Evolutionary conservation across 2,329 filamentous ascomycete species (phyloP).

Genomic region (Diplodia corticola): DNA sequence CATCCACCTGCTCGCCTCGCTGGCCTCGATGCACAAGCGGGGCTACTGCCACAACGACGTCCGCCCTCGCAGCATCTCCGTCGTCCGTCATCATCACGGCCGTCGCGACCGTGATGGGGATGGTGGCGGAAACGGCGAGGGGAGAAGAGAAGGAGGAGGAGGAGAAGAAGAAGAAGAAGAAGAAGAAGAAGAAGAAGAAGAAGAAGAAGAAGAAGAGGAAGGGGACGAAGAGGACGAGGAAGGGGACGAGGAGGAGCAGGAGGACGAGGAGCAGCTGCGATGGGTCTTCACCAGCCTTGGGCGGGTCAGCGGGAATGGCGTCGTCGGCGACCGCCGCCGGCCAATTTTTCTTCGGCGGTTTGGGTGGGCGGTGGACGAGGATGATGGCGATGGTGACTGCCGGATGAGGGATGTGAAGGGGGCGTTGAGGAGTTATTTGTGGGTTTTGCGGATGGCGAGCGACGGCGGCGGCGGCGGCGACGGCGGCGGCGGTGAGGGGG

Average conservation of each 20-base stretch:
- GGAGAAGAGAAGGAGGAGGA: too few species aligned
- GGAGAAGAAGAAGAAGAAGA: too few species aligned
- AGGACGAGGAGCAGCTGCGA: too few species aligned
- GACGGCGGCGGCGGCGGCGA: constrained; percentile 13
- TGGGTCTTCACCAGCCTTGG: constrained; percentile 38
- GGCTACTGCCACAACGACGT: constrained; percentile 43
- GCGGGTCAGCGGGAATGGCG: constrained; percentile 32
- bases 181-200: too few species aligned
- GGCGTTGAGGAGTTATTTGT: constrained; percentile 34
- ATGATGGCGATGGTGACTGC: constrained; percentile 31
- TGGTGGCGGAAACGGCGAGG: too few species aligned
- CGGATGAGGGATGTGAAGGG: constrained; percentile 35
- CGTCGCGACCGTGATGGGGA: too few species aligned
- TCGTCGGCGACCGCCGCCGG: constrained; percentile 28
- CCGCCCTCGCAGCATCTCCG: constrained; percentile 39
- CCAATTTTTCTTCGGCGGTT: neutral
- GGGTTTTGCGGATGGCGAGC: constrained; percentile 25
- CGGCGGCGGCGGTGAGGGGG: constrained; percentile 16
- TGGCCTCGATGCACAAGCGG: constrained; percentile 32
- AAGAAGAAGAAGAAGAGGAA: too few species aligned
- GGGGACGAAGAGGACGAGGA: too few species aligned
- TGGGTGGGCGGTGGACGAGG: constrained; percentile 22
- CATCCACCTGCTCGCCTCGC: constrained; percentile 29
- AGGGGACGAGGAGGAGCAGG: too few species aligned
- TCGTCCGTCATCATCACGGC: constrained; percentile 25